Percentiles rank a stretch among this genome's conserved stretches.
phyloP scores from a whole-genome alignment of 176 grass and related monocot species.

The Bromus sterilis region DNA sequence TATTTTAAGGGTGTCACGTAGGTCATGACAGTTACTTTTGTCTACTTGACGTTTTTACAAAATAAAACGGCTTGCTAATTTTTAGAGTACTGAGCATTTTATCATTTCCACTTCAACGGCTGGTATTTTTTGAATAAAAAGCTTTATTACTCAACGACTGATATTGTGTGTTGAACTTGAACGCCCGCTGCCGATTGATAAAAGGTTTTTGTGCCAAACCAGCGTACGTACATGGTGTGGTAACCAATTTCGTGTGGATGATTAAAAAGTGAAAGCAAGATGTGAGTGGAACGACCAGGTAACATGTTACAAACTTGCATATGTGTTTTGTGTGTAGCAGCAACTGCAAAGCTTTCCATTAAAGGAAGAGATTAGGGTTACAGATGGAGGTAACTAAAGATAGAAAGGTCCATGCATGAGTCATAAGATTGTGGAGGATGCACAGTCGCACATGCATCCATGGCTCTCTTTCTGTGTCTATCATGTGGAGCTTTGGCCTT shows the following conservation, averaged over 20 bases:
- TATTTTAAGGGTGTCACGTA: no score
- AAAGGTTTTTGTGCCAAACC: neutral
- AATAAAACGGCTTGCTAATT: neutral
- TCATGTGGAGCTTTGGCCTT: constrained; percentile 23
- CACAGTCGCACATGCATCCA: neutral
- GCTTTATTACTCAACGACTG: no score
- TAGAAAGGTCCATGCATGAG: constrained; percentile 6
- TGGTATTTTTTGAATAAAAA: no score
- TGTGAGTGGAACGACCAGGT: neutral
- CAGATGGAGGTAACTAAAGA: constrained; percentile 12
- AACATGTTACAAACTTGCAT: neutral
- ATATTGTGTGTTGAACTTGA: neutral
- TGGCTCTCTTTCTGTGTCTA: neutral
- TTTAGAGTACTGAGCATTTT: neutral
- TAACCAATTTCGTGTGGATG: constrained; percentile 1
- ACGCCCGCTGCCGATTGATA: neutral
- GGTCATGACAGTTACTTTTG: no score
- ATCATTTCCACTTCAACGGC: neutral
- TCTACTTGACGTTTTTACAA: no score
- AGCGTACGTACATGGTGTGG: neutral
- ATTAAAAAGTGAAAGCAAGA: neutral
- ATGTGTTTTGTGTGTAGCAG: neutral
- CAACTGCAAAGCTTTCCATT: constrained; percentile 16
- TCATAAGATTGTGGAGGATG: neutral
- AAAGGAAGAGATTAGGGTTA: constrained; percentile 11